Evolutionary conservation across 768 basidiomycete species (phyloP).

Genomic region (Dendrothele bispora): DNA sequence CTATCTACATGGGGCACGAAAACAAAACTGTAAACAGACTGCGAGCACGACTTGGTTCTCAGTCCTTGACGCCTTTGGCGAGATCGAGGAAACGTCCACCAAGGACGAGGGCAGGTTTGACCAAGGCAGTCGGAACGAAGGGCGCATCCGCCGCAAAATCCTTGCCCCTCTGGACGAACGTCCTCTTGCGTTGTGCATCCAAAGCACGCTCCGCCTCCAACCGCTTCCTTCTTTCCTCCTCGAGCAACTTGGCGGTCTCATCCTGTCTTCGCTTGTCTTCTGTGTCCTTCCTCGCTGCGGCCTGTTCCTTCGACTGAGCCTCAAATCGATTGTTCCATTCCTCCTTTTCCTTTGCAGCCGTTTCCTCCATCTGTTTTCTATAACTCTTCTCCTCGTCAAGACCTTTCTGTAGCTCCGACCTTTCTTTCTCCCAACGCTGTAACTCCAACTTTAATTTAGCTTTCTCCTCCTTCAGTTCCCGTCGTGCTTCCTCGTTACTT

Average conservation of each 20-base stretch:
- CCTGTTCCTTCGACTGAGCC: background rate
- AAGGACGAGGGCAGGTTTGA: background rate
- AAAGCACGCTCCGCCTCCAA: background rate
- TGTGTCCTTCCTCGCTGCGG: slow-evolving; percentile 22
- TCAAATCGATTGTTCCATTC: background rate
- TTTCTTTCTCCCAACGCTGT: background rate
- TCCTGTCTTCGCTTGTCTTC: slow-evolving; percentile 29
- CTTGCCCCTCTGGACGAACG: background rate
- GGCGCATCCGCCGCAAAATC: background rate
- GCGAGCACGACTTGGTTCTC: no score
- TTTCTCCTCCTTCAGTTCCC: slow-evolving; percentile 9
- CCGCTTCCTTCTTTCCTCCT: background rate
- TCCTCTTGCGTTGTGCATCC: background rate
- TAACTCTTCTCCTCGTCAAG: background rate
- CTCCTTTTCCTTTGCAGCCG: background rate
- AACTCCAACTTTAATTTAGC: slow-evolving; percentile 3
- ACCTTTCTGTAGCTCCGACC: slow-evolving; percentile 3
- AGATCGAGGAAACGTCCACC: background rate
- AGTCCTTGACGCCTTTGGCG: no score
- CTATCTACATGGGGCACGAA: no score
- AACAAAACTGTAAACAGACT: no score
- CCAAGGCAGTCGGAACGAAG: background rate
- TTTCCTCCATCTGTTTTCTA: background rate
- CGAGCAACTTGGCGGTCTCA: slow-evolving; percentile 14
- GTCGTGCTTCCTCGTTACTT: slow-evolving; percentile 2